phyloP scores from a whole-genome alignment of 768 basidiomycete genomes.

The Mycena galopus region DNA sequence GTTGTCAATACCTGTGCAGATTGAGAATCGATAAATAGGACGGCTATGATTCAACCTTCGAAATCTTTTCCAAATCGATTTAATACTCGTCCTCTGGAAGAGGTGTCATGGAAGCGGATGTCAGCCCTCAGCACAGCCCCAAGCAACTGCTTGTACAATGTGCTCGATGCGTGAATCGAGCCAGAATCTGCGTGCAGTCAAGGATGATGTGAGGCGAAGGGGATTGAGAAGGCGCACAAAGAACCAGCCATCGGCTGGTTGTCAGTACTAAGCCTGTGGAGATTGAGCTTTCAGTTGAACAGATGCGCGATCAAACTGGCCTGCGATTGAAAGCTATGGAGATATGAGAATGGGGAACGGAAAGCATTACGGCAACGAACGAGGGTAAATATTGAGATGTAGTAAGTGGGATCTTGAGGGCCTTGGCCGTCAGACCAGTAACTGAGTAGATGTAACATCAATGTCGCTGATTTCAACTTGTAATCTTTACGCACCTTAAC shows the following conservation, averaged over 20 bases:
- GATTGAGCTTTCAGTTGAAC: background rate
- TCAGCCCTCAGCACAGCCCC: background rate
- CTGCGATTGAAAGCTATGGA: slow-evolving; percentile 44
- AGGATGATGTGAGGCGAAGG: background rate
- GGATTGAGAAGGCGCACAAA: background rate
- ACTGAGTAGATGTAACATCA: slow-evolving; percentile 29
- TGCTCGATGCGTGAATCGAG: slow-evolving; percentile 81
- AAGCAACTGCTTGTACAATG: slow-evolving; percentile 62
- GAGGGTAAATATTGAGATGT: slow-evolving; percentile 76
- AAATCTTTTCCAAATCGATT: background rate
- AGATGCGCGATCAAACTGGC: background rate
- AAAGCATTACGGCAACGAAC: background rate
- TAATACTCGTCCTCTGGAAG: background rate
- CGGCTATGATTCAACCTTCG: background rate
- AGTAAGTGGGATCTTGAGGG: slow-evolving; percentile 64
- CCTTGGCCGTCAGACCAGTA: slow-evolving; percentile 70
- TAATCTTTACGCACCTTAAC: slow-evolving; percentile 53
- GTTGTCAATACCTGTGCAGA: background rate
- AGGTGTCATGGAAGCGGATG: background rate
- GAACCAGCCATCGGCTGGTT: background rate
- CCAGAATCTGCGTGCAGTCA: slow-evolving; percentile 66
- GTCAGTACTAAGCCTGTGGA: background rate
- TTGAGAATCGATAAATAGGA: background rate
- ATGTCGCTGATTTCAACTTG: background rate
- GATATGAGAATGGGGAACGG: slow-evolving; percentile 57